Evolutionary conservation across 2,329 filamentous ascomycete genomes (phyloP).

Genomic region (Alternaria sp.): DNA sequence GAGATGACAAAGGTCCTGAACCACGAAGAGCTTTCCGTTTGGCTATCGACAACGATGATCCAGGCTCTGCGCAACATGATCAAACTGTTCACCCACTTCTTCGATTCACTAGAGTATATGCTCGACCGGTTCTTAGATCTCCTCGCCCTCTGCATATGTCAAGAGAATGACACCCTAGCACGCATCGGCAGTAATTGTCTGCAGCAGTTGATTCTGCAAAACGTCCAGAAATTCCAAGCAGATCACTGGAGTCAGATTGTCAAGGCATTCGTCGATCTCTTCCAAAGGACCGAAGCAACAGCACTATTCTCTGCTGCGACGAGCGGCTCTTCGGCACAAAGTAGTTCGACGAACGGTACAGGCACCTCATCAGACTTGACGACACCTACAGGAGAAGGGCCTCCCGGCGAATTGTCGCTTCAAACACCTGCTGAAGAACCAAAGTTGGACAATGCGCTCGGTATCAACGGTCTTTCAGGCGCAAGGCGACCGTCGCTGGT

Average conservation of each 20-base stretch:
- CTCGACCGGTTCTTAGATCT: constrained; percentile 95
- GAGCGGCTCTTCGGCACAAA: constrained; percentile 50
- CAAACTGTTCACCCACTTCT: constrained; percentile 97
- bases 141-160: constrained; percentile 93
- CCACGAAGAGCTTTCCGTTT: constrained; percentile 96
- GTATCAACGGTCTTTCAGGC: constrained; percentile 51
- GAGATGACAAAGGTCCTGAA: constrained; percentile 96
- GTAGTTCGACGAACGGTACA: constrained; percentile 58
- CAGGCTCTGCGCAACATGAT: constrained; percentile 99
- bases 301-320: constrained; percentile 89
- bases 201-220: constrained; percentile 94
- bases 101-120: constrained; percentile 96
- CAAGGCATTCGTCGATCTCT: constrained; percentile 92
- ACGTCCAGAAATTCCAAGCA: constrained; percentile 86
- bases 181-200: constrained; percentile 98
- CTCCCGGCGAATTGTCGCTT: constrained; percentile 44
- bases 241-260: constrained; percentile 96
- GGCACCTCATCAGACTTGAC: constrained; percentile 51
- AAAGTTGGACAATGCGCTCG: constrained; percentile 50
- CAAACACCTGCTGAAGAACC: constrained; percentile 38
- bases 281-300: constrained; percentile 91
- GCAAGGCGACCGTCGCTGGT: constrained; percentile 40
- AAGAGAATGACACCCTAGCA: constrained; percentile 98
- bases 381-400: constrained; percentile 45
- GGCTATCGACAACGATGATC: constrained; percentile 99